These are phyloP conservation scores for Datisca glomerata DNA, from an alignment of 306 rosid genomes.

Conservation along the genomic window DNA sequence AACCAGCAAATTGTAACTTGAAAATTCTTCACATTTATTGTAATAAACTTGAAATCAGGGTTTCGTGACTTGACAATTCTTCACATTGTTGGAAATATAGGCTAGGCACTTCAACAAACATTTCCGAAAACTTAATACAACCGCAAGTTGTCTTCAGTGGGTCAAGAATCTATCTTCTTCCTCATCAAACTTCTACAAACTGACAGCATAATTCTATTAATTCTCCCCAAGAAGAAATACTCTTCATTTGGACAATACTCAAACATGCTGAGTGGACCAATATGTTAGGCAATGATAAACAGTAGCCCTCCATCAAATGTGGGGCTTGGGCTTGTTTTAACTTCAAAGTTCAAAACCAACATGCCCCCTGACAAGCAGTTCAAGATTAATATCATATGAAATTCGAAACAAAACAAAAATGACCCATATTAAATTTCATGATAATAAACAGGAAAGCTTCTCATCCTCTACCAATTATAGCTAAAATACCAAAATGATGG, in stretches of 20 bases:
- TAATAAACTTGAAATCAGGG: conserved; percentile 56
- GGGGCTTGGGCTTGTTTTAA: conserved; percentile 98
- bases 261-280: conserved; percentile 61
- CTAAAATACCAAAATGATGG: background rate
- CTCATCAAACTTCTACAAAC: conserved; percentile 60
- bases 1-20: conserved; percentile 43
- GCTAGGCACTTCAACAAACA: conserved; percentile 72
- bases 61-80: conserved; percentile 53
- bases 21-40: conserved; percentile 22
- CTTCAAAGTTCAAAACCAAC: conserved; percentile 95
- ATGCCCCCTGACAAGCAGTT: conserved; percentile 99
- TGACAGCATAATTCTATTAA: conserved; percentile 48
- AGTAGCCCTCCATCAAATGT: conserved; percentile 72
- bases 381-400: conserved; percentile 50
- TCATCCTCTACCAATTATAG: conserved; percentile 19
- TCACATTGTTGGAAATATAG: conserved; percentile 56
- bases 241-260: conserved; percentile 56
- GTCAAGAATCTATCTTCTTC: conserved; percentile 56
- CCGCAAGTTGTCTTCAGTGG: conserved; percentile 52
- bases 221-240: conserved; percentile 39
- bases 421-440: conserved; percentile 13
- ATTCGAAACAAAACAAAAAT: conserved; percentile 13
- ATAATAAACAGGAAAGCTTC: conserved; percentile 9
- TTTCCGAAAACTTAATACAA: conserved; percentile 45
- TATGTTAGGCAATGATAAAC: conserved; percentile 67